phyloP scores from a whole-genome alignment of 108 stramenopile species.

The Nitzschia putrida region DNA sequence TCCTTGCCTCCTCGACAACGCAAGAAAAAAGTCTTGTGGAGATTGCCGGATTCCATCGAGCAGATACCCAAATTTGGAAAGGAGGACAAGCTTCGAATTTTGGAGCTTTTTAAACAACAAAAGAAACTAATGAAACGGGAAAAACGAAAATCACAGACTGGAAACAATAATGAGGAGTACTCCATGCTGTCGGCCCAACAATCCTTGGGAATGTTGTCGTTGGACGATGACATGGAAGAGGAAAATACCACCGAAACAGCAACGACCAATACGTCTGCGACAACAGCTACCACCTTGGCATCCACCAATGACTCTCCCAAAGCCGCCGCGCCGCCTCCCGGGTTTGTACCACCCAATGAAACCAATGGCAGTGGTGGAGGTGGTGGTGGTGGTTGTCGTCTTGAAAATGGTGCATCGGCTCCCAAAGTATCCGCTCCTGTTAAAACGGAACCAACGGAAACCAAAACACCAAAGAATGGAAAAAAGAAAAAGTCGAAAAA shows the following conservation, averaged over 20 bases:
- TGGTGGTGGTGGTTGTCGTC: no score
- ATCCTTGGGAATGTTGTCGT: background rate
- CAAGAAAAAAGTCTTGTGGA: slow-evolving; percentile 76
- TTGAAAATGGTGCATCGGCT: no score
- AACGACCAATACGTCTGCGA: background rate
- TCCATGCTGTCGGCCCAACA: background rate
- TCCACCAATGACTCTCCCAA: background rate
- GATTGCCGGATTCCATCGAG: slow-evolving; percentile 48
- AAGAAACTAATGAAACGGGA: slow-evolving; percentile 56
- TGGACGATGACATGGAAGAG: background rate
- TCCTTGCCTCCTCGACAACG: slow-evolving; percentile 68
- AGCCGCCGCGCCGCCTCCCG: background rate
- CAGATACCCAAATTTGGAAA: slow-evolving; percentile 66
- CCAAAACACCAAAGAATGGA: no score
- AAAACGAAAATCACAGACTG: slow-evolving; percentile 20
- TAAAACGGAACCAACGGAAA: no score
- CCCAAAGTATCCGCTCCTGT: no score
- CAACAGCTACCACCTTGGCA: background rate
- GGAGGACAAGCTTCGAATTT: slow-evolving; percentile 71
- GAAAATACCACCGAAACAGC: background rate
- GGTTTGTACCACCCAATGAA: background rate
- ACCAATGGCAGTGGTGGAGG: no score
- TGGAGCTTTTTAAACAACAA: slow-evolving; percentile 76
- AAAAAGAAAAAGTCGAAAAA: no score
- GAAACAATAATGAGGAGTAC: background rate